Evolutionary conservation across 2,329 filamentous ascomycete genomes (phyloP).

Genomic region (Monosporascus sp.): DNA sequence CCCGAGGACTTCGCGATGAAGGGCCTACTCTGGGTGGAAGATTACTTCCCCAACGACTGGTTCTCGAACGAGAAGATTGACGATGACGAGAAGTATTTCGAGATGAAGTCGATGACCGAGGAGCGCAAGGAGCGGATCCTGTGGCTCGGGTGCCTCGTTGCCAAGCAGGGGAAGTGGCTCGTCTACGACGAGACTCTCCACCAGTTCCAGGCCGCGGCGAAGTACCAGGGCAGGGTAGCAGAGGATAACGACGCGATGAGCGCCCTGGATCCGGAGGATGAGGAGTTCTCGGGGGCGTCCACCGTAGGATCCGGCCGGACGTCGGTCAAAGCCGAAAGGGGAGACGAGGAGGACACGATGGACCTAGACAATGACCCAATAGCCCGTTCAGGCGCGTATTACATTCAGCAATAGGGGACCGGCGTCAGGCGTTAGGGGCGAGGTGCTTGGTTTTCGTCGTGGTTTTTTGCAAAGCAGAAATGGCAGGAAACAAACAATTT

Average conservation of each 20-base stretch:
- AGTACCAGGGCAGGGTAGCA: constrained; percentile 26
- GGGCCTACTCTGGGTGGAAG: constrained; percentile 55
- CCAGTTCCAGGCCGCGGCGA: constrained; percentile 32
- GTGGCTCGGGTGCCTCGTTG: constrained; percentile 49
- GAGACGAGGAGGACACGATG: background rate
- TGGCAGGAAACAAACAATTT: too few species aligned
- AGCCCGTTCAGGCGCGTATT: background rate
- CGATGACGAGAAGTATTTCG: constrained; percentile 63
- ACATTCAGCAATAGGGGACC: background rate
- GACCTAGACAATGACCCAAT: background rate
- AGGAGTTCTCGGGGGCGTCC: background rate
- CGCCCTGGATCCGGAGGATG: background rate
- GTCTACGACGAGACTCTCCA: constrained; percentile 33
- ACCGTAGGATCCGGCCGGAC: background rate
- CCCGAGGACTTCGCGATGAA: constrained; percentile 65
- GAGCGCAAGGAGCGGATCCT: constrained; percentile 55
- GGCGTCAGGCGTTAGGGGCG: too few species aligned
- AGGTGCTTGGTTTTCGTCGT: too few species aligned
- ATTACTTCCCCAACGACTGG: constrained; percentile 54
- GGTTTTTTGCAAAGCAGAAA: too few species aligned
- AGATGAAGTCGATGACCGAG: constrained; percentile 52
- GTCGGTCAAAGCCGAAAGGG: background rate
- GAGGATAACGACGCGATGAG: constrained; percentile 23
- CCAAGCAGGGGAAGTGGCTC: constrained; percentile 37
- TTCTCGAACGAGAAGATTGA: constrained; percentile 54